Percentiles rank a stretch among this genome's conserved stretches.
These are phyloP conservation scores for Microcyclosporella mali DNA, from an alignment of 2,329 filamentous ascomycete genomes.

Conservation along the genomic window DNA sequence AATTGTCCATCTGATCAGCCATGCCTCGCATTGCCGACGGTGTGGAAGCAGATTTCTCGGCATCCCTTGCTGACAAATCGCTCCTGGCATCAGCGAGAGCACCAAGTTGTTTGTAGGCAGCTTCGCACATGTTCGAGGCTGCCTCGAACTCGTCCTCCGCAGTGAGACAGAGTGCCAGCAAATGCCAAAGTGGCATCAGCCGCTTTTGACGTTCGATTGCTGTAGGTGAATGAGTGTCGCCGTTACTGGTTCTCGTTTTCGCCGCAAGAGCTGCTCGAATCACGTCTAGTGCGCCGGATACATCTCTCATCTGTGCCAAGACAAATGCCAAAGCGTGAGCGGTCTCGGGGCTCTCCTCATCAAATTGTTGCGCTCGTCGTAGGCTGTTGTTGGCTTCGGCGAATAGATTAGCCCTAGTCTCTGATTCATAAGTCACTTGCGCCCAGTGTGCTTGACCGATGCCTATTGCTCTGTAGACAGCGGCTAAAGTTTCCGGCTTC, in stretches of 20 bases:
- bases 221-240: constrained; percentile 9
- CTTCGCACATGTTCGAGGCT: constrained; percentile 77
- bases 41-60: constrained; percentile 9
- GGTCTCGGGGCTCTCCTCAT: constrained; percentile 54
- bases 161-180: constrained; percentile 78
- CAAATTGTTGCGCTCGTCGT: constrained; percentile 50
- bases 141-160: constrained; percentile 78
- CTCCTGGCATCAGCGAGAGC: constrained; percentile 64
- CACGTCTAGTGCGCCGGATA: constrained; percentile 72
- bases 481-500: constrained; percentile 56
- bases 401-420: constrained; percentile 63
- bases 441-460: constrained; percentile 85
- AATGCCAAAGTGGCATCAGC: constrained; percentile 81
- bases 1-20: constrained; percentile 73
- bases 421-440: constrained; percentile 67
- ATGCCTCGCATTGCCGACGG: constrained; percentile 41
- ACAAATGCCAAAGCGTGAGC: constrained; percentile 76
- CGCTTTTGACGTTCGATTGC: constrained; percentile 48
- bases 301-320: constrained; percentile 79
- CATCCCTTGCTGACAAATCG: constrained; percentile 24
- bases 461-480: constrained; percentile 78
- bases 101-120: constrained; percentile 83
- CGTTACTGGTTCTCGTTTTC: constrained; percentile 11
- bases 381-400: constrained; percentile 70
- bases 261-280: constrained; percentile 69